Base-by-base conservation (phyloP, 2,329 filamentous ascomycete species). In the Metarhizium robertsii region DNA sequence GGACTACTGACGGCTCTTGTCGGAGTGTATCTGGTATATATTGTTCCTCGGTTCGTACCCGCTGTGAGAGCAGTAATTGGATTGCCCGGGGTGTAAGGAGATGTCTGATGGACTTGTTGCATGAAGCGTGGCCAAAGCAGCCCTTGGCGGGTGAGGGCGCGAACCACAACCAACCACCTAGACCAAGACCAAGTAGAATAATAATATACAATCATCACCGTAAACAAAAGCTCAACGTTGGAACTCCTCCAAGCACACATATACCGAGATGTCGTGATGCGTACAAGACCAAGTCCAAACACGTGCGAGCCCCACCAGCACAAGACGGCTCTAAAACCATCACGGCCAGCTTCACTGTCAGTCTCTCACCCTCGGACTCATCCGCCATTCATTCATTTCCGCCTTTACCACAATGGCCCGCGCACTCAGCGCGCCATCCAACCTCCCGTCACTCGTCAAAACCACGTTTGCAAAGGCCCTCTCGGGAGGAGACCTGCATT, bases 391-490 rank as follows among this genome's bases (percentile, higher is more conserved):
- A 4, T 25, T 16, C 38, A 40, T 40, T 16, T 16, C 14, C 38
- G 13, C 14, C 38, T 6, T 13, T 16, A 1, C 10, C 20, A 43
- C 32, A 49, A 55, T 55, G 54, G 34, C 53, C 11, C 49, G 53
- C 38, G 49, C 54, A 32, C 20, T 30, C 34, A 18, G 10, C 2
- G 43, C 69, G 1, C 78, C 78, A 0, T 56, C 65, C 2, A 75
- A 77, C 56, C 73, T 84, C 1, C 78, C 79, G 1, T 71, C 73
- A 2, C 73, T 83, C 14, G 78, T 83, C 55, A 74, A 71, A 53
- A 56, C 71, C 1, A 69, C 77, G 3, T 83, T 83, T 62, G 62
- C 66, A 54, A 74, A 71, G 50, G 80, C 80, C 18, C 71, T 69
- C 11, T 65, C 69, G 11, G 73, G 67, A 55, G 77, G 76, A 53